A percentile compares a stretch with the other conserved stretches of the same genome.
Evolutionary conservation across 345 rosid species (phyloP).

Genomic region (Arabidopsis suecica): DNA sequence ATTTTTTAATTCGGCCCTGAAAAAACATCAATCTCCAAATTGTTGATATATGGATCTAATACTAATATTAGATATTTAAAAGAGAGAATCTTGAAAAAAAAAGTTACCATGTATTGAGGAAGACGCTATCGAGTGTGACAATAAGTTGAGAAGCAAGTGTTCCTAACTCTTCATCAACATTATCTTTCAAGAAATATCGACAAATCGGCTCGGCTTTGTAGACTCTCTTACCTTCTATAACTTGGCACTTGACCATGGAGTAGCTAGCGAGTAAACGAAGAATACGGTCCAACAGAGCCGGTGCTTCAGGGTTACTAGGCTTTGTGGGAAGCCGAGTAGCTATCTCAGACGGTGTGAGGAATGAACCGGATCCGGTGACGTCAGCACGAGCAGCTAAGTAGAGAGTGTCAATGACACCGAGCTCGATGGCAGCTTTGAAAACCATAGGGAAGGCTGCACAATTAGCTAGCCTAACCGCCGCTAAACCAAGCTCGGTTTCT

Average conservation of each 20-base stretch:
- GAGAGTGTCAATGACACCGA: constrained; percentile 39
- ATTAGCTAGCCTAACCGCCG: constrained; percentile 40
- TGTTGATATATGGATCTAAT: too few species aligned
- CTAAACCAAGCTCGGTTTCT: constrained; percentile 26
- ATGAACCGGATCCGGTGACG: constrained; percentile 10
- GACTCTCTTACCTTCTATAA: constrained; percentile 22
- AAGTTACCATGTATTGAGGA: constrained; percentile 34
- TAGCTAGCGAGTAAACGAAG: constrained; percentile 38
- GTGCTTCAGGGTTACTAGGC: constrained; percentile 41
- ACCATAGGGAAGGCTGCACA: constrained; percentile 37
- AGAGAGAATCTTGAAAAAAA: background rate
- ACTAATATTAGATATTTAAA: too few species aligned
- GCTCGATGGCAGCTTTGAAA: constrained; percentile 43
- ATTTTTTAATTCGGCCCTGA: constrained; percentile 37
- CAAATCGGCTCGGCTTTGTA: constrained; percentile 34
- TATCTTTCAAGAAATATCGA: constrained; percentile 29
- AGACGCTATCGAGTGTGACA: constrained; percentile 29
- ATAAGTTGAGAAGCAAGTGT: constrained; percentile 37
- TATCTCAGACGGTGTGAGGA: constrained; percentile 35
- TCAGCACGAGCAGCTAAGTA: constrained; percentile 6
- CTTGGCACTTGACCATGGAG: constrained; percentile 33
- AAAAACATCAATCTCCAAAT: background rate
- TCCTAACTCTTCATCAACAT: constrained; percentile 23
- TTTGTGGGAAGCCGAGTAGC: constrained; percentile 22
- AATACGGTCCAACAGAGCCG: constrained; percentile 39